Percentiles rank a stretch among this genome's conserved stretches.
Evolutionary conservation across 1,284 basidiomycete genomes (phyloP).

Genomic region (Cutaneotrichosporon dermatis): DNA sequence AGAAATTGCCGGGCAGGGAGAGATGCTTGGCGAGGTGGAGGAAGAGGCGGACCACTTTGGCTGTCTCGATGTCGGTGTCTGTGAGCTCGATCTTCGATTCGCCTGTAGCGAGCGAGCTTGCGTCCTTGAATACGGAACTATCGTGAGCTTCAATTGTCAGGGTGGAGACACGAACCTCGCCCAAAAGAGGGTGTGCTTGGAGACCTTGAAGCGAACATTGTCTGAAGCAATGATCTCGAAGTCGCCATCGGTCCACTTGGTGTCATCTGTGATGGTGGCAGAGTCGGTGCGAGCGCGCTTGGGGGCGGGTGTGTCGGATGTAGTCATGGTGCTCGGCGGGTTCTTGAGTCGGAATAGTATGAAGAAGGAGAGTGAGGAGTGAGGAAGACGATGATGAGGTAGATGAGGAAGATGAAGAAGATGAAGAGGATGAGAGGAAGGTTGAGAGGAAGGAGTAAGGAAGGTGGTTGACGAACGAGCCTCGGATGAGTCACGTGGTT

Average conservation of each 20-base stretch:
- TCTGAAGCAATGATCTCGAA: background rate
- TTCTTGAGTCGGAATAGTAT: too few relatives aligned
- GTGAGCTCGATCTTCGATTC: background rate
- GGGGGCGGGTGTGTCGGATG: too few relatives aligned
- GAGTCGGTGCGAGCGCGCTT: too few relatives aligned
- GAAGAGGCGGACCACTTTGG: background rate
- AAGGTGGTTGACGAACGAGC: too few relatives aligned
- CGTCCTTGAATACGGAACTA: background rate
- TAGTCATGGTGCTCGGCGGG: too few relatives aligned
- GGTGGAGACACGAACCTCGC: background rate
- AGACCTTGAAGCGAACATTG: background rate
- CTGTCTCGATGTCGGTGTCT: background rate
- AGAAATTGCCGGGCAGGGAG: too few relatives aligned
- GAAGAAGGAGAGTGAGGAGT: background rate
- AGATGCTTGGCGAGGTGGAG: background rate
- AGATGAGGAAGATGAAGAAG: slow-evolving; percentile 3
- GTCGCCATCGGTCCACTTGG: background rate
- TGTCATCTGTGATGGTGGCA: too few relatives aligned
- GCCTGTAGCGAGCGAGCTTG: background rate
- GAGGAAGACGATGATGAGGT: background rate
- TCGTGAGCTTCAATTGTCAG: background rate
- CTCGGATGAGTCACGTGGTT: too few relatives aligned
- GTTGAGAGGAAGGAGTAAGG: background rate
- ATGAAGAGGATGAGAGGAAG: background rate
- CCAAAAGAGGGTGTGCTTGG: background rate